Evolutionary conservation across 108 stramenopile genomes (phyloP), one percentile per base, ranked within the genome.

Genomic region (Cyclotella atomus): DNA sequence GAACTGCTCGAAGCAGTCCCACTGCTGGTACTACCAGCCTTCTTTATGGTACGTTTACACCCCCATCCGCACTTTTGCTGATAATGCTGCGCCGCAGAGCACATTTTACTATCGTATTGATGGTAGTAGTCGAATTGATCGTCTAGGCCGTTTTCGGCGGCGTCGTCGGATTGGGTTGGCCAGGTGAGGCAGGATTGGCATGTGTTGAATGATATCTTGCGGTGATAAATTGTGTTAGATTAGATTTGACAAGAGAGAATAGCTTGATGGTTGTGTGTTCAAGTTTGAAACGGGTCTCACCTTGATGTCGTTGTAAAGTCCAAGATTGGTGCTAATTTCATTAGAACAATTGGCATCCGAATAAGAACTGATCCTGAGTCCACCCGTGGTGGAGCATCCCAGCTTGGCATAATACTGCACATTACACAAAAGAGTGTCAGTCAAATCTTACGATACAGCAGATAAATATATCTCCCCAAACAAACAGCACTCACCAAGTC

Each of bases 301-400:
- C 79, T 73, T 80, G 68, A 69, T 64, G 47, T 80, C 79, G 73
- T 80, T 81, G 77, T 79, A 77, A 30, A 83, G 15, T 21, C 76
- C 82, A 53, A 78, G 64, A 29, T 76, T 76, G 20, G 32, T 56
- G 41, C 19, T 77, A 55, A 65, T 57, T 49, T 70, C 63, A 38
- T 19, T 30, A 36, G 53, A 46, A 45, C 75, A 81, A 32, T 36
- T 50, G 0, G 19, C 54, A 66, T 81, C 75, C 23, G 80, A 64
- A 38, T 81, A 77, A 16, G 75, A 41, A 49, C 43, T 20, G 25
- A 81, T 52, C 36, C 64, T 77, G 20, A 77, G 55, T 17, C 80
- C 80, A 32, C 75, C 75, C 36, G 59, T 36, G 34, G 20, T 34
- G 25, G 54, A 29, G 36, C 80, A 81, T 43, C 80, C 80, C 19